Conservation (phyloP, 164 flowering plant species). For the Vitis amurensis region DNA sequence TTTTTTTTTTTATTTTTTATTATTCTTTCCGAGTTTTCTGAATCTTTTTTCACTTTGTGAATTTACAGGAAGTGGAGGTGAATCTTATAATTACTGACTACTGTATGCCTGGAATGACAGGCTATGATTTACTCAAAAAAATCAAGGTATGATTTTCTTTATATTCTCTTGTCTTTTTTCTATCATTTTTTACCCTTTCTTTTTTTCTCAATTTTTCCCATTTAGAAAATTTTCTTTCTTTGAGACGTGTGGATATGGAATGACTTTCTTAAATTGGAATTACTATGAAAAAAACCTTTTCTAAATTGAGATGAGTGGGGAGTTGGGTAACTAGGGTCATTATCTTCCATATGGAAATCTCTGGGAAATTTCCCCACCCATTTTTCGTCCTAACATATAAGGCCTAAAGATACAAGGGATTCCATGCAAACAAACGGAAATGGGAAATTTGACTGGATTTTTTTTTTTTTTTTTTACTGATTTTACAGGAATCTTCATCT, state of each 20-base stretch:
- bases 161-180: slow-evolving; percentile 2
- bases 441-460: neutral
- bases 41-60: slow-evolving; percentile 1
- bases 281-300: slow-evolving; percentile 3
- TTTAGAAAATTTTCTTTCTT: neutral
- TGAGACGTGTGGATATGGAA: neutral
- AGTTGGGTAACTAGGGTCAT: no score
- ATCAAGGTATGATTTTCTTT: slow-evolving; percentile 44
- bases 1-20: neutral
- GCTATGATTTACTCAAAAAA: slow-evolving; percentile 74
- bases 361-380: slow-evolving; percentile 7
- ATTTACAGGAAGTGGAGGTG: slow-evolving; percentile 52
- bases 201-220: slow-evolving; percentile 5
- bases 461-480: neutral
- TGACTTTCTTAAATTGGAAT: slow-evolving; percentile 3
- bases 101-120: slow-evolving; percentile 81
- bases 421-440: neutral
- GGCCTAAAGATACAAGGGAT: neutral
- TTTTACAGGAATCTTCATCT: slow-evolving; percentile 72
- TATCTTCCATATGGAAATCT: neutral
- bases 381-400: slow-evolving; percentile 4
- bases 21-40: slow-evolving; percentile 1
- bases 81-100: slow-evolving; percentile 70
- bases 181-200: slow-evolving; percentile 5
- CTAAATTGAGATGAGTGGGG: no score